Evolutionary conservation across 2,329 filamentous ascomycete species (phyloP).

Genomic region (Cytospora paraplurivora): DNA sequence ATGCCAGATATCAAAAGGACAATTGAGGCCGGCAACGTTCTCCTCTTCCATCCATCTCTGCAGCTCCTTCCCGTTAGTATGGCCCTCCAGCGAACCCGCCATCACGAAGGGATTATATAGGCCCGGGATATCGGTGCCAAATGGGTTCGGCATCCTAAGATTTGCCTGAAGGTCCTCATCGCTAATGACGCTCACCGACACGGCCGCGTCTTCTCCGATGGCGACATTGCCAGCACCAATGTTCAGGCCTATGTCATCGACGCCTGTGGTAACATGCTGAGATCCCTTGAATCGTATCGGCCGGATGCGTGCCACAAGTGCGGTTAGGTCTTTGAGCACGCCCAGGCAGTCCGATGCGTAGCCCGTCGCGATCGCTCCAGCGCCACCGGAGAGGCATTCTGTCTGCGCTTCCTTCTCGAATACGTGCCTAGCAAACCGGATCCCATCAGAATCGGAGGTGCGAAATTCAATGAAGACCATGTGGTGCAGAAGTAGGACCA

Average conservation of each 20-base stretch:
- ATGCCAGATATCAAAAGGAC: conserved; percentile 17
- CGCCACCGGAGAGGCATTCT: conserved; percentile 32
- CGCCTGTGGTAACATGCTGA: conserved; percentile 10
- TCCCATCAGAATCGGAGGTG: conserved; percentile 37
- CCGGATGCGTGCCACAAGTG: conserved; percentile 22
- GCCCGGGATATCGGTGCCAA: conserved; percentile 11
- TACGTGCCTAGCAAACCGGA: conserved; percentile 45
- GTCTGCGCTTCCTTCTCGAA: conserved; percentile 43
- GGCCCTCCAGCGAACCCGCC: neutral
- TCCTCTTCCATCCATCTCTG: conserved; percentile 25
- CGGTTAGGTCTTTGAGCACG: conserved; percentile 25
- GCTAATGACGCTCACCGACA: conserved; percentile 5
- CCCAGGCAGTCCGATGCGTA: conserved; percentile 27
- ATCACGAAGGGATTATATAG: conserved; percentile 1
- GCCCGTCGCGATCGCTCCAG: conserved; percentile 25
- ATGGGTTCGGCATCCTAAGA: conserved; percentile 19
- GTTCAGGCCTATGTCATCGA: conserved; percentile 4
- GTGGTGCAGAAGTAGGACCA: conserved; percentile 50
- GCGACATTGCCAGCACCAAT: neutral
- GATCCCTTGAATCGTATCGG: conserved; percentile 25
- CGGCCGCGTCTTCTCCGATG: conserved; percentile 5
- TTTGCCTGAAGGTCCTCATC: conserved; percentile 23
- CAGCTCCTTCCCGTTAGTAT: conserved; percentile 23
- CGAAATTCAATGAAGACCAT: conserved; percentile 42
- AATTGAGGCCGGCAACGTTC: neutral